These are phyloP conservation scores for Glaciozyma antarctica DNA, from an alignment of 768 basidiomycete genomes.

Conservation along the genomic window DNA sequence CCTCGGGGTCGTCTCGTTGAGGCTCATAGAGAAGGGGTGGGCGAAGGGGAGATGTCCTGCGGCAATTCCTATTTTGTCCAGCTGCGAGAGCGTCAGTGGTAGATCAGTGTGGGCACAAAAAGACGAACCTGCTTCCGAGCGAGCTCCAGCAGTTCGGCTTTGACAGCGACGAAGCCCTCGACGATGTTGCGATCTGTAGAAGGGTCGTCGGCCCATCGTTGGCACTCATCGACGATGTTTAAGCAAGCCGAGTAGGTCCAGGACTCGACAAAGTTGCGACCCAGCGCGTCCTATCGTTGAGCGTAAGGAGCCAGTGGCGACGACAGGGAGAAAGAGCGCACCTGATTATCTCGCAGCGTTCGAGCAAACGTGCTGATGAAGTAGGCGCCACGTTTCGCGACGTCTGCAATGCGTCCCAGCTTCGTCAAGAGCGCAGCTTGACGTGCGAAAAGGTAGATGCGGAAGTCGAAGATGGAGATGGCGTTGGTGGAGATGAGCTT, in stretches of 20 bases:
- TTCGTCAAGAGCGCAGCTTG: conserved; percentile 69
- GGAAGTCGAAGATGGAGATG: conserved; percentile 88
- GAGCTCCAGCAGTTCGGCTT: conserved; percentile 84
- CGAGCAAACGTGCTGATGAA: conserved; percentile 72
- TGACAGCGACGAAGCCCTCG: conserved; percentile 57
- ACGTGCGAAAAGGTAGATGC: conserved; percentile 76
- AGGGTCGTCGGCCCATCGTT: conserved; percentile 51
- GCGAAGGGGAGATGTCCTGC: conserved; percentile 59
- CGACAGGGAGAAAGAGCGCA: conserved; percentile 37
- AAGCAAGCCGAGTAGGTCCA: conserved; percentile 89
- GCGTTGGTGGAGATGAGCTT: conserved; percentile 80
- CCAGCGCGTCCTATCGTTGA: conserved; percentile 21
- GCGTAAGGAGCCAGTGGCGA: neutral
- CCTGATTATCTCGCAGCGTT: conserved; percentile 65
- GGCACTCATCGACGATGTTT: conserved; percentile 69
- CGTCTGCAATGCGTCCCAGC: conserved; percentile 58
- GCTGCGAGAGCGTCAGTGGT: conserved; percentile 43
- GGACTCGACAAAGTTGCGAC: conserved; percentile 67
- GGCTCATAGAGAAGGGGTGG: conserved; percentile 62
- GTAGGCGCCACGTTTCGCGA: conserved; percentile 57
- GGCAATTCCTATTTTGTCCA: conserved; percentile 72
- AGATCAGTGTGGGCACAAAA: neutral
- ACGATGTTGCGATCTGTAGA: conserved; percentile 47
- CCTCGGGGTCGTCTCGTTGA: conserved; percentile 35
- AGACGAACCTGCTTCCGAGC: conserved; percentile 66